Conservation (phyloP, 139 green algal species). For the Chlorella sp. region DNA sequence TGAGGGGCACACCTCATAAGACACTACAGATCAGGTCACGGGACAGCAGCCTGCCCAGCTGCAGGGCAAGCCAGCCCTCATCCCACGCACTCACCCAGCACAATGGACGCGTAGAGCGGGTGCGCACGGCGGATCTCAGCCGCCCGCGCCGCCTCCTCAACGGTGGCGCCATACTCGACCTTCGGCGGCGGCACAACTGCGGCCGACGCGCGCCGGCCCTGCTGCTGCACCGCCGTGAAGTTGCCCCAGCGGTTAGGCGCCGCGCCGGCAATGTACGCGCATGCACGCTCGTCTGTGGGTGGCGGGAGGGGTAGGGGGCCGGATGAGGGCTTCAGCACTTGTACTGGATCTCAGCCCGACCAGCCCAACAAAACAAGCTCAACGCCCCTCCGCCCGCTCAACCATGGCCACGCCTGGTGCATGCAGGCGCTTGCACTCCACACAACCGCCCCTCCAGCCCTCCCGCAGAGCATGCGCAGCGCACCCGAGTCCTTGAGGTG, state of each 20-base stretch:
- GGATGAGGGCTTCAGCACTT: too few species aligned
- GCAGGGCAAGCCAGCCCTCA: not conserved
- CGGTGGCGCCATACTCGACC: constrained; percentile 12
- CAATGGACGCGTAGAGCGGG: constrained; percentile 87
- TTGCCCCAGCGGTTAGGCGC: constrained; percentile 87
- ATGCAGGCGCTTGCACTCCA: too few species aligned
- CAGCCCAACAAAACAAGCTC: too few species aligned
- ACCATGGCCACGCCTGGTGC: too few species aligned
- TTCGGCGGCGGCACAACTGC: constrained; percentile 39
- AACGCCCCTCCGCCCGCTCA: too few species aligned
- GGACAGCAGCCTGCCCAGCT: too few species aligned
- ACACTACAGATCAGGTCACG: too few species aligned
- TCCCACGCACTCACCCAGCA: constrained; percentile 49
- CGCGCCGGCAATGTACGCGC: constrained; percentile 90
- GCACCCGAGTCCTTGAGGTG: constrained; percentile 75
- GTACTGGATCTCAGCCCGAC: too few species aligned
- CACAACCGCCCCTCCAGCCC: too few species aligned
- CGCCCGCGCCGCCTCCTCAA: constrained; percentile 37
- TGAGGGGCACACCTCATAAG: too few species aligned
- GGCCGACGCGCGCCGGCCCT: constrained; percentile 1
- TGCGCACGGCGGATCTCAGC: constrained; percentile 71
- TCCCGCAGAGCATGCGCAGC: too few species aligned
- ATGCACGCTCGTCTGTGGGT: constrained; percentile 89
- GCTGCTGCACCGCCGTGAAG: constrained; percentile 53
- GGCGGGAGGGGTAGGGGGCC: too few species aligned